Conservation (phyloP, 345 rosid species). For the Cochlearia excelsa region DNA sequence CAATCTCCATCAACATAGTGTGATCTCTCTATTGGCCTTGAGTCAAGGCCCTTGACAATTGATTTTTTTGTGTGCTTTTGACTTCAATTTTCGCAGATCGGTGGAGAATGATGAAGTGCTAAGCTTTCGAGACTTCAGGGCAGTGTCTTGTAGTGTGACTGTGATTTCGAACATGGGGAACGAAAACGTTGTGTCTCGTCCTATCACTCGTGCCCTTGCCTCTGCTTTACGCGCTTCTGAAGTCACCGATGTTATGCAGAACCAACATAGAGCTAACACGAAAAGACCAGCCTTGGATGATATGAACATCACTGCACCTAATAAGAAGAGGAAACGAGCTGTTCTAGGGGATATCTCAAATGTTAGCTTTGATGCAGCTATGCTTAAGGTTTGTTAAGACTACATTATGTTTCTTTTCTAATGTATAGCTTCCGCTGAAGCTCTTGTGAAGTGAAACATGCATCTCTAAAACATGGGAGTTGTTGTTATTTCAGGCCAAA, state of each 20-base stretch:
- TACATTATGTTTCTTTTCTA: neutral
- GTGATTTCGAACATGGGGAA: conserved; percentile 53
- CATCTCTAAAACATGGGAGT: conserved; percentile 13
- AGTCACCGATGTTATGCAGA: conserved; percentile 36
- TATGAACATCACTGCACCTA: conserved; percentile 38
- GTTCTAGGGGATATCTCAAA: conserved; percentile 76
- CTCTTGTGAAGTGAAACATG: conserved; percentile 14
- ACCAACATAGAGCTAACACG: conserved; percentile 43
- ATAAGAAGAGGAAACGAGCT: conserved; percentile 49
- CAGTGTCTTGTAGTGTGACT: conserved; percentile 35
- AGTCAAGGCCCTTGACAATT: neutral
- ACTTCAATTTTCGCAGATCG: conserved; percentile 25
- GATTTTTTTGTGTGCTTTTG: conserved; percentile 15
- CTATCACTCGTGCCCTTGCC: conserved; percentile 68
- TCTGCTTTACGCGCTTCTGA: conserved; percentile 49
- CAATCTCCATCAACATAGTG: neutral
- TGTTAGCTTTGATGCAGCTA: conserved; percentile 47
- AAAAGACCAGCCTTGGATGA: conserved; percentile 62
- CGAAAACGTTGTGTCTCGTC: conserved; percentile 48
- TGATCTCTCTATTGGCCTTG: conserved; percentile 12
- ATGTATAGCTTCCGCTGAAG: conserved; percentile 12
- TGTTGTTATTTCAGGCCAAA: conserved; percentile 45
- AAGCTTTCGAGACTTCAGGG: conserved; percentile 29
- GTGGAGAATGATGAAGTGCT: conserved; percentile 27
- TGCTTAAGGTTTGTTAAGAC: conserved; percentile 46